Conservation (phyloP, 2,329 filamentous ascomycete species). For the Colletotrichum lupini region DNA sequence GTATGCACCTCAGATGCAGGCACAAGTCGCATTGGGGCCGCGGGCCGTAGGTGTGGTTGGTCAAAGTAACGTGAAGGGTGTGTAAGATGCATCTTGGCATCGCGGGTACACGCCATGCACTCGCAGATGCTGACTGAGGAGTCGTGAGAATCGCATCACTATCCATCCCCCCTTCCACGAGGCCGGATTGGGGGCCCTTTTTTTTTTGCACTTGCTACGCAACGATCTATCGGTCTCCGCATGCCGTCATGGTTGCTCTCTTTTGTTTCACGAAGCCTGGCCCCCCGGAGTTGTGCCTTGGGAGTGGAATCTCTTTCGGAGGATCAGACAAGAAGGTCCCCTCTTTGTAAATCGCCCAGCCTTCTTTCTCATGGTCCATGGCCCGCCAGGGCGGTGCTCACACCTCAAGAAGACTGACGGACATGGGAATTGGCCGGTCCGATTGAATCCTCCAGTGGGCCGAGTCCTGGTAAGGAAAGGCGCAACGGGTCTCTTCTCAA, state of each 20-base stretch:
- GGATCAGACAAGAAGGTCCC: conserved; percentile 1
- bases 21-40: conserved; percentile 18
- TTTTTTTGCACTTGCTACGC: neutral
- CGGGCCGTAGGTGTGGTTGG: neutral
- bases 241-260: conserved; percentile 11
- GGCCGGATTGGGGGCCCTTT: neutral
- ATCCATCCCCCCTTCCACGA: neutral
- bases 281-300: neutral
- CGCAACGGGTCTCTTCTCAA: conserved; percentile 9
- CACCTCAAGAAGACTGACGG: neutral
- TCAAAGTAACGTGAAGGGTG: conserved; percentile 8
- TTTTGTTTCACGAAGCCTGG: neutral
- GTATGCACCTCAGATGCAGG: conserved; percentile 26
- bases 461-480: conserved; percentile 15
- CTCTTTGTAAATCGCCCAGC: neutral
- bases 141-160: neutral
- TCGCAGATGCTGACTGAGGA: conserved; percentile 7
- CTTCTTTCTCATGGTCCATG: neutral
- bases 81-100: conserved; percentile 24
- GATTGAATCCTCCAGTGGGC: conserved; percentile 13
- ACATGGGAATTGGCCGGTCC: neutral
- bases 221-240: neutral
- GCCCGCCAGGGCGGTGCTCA: conserved; percentile 3
- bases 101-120: conserved; percentile 1
- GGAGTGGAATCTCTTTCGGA: neutral